phyloP scores from a whole-genome alignment of 1,284 basidiomycete genomes.

The Chiua sp. region DNA sequence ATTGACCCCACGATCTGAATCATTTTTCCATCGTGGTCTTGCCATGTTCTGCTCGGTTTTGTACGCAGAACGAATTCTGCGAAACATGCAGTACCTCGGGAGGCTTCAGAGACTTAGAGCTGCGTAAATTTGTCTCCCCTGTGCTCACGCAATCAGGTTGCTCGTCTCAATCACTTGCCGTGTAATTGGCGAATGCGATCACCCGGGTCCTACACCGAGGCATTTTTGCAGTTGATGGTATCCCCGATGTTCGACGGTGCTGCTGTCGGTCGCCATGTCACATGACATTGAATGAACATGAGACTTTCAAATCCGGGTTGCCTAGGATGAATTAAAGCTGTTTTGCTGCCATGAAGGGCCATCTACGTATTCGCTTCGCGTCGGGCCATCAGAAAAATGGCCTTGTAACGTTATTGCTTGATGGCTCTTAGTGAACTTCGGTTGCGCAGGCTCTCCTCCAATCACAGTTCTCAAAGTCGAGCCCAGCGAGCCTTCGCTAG shows the following conservation, averaged over 20 bases:
- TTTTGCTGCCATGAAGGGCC: too few relatives aligned
- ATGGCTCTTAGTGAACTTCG: too few relatives aligned
- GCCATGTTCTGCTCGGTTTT: neutral
- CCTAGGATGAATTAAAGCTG: neutral
- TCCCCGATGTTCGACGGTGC: neutral
- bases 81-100: neutral
- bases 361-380: neutral
- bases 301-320: slow-evolving; percentile 1
- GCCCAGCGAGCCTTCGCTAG: too few relatives aligned
- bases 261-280: neutral
- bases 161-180: neutral
- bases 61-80: neutral
- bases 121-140: neutral
- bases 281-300: neutral
- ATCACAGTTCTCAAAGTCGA: too few relatives aligned
- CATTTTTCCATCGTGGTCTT: neutral
- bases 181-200: neutral
- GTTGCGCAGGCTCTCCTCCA: too few relatives aligned
- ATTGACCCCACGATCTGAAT: neutral
- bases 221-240: neutral
- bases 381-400: too few relatives aligned
- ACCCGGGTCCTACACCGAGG: neutral
- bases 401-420: too few relatives aligned
- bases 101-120: neutral
- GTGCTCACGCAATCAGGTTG: neutral